Conservation (phyloP, 2,329 filamentous ascomycete genomes). For the Hypoxylon sp. region DNA sequence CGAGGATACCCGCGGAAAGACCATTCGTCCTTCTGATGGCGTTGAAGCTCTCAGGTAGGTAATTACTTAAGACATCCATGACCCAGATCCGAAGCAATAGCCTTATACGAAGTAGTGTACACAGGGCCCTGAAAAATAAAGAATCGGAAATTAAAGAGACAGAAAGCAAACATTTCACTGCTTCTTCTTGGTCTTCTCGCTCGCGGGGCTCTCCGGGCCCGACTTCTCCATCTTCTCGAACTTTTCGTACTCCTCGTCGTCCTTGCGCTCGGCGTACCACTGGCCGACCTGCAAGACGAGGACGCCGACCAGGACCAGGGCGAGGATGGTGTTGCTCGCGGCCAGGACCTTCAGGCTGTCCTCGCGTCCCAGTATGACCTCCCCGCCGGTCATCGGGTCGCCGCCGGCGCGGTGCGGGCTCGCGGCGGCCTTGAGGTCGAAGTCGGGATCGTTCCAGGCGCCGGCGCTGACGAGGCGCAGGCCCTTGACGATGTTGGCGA, state of each 20-base stretch:
- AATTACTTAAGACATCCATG: too few species aligned
- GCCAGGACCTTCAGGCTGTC: conserved; percentile 90
- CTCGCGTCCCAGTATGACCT: conserved; percentile 79
- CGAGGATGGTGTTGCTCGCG: conserved; percentile 95
- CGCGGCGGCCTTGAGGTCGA: conserved; percentile 33
- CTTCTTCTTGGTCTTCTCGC: conserved; percentile 47
- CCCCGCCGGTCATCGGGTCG: conserved; percentile 58
- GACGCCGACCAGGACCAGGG: conserved; percentile 89
- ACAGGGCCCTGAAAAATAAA: too few species aligned
- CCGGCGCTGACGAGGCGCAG: conserved; percentile 82
- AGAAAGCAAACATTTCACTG: too few species aligned
- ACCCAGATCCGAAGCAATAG: too few species aligned
- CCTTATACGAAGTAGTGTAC: too few species aligned
- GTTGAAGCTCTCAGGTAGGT: too few species aligned
- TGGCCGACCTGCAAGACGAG: conserved; percentile 93
- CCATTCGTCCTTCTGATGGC: too few species aligned
- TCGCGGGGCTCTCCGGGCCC: conserved; percentile 38
- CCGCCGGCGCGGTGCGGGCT: conserved; percentile 48
- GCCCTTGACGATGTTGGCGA: conserved; percentile 96
- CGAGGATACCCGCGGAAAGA: not conserved
- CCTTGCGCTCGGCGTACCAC: conserved; percentile 98
- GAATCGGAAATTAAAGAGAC: too few species aligned
- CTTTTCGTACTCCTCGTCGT: conserved; percentile 78
- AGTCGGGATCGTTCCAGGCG: conserved; percentile 59
- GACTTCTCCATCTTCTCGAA: conserved; percentile 56